Evolutionary conservation across 768 basidiomycete species (phyloP), one percentile per base, ranked within the genome.

Genomic region (Crassisporium funariophilum): DNA sequence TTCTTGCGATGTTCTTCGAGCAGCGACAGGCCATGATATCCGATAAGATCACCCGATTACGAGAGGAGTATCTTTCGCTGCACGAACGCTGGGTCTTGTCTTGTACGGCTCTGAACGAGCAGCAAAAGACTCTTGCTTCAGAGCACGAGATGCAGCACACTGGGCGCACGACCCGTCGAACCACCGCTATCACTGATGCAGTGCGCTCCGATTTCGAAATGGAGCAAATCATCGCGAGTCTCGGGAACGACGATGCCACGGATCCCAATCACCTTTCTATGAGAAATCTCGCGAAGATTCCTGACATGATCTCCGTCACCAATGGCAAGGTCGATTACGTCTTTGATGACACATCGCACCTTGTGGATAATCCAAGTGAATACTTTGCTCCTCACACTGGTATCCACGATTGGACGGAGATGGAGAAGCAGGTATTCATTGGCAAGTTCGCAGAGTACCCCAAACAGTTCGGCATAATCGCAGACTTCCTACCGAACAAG

Each of bases 171-270:
- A 91, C 89, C 7, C 79, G 90, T 21, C 82, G 91, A 19, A 81
- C 86, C 8, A 76, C 84, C 37, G 84, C 86, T 0, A 71, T 90
- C 52, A 91, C 91, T 20, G 95, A 97, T 65, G 85, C 91, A 11
- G 94, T 94, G 12, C 86, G 92, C 4, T 93, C 94, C 13, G 95
- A 98, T 66, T 77, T 95, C 46, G 95, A 98, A 72, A 94, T 97
- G 83, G 91, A 97, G 59, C 92, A 94, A 68, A 93, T 98, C 61
- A 88, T 98, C 47, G 91, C 91, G n/a, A 91, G 86, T 59, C 72
- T 97, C 31, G 93, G 91, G 19, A 88, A 86, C 55, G 92, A 95
- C 53, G 94, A 95, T 49, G 82, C 91, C 22, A 90, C 86, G n/a
- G 94, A 98, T 66, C 91, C 95, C 0, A 88, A 82, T 53, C 82